A percentile compares a stretch with the other conserved stretches of the same genome.
These are phyloP conservation scores for Entomophthora muscae DNA, from an alignment of 371 early-diverging fungal species.

Conservation along the genomic window DNA sequence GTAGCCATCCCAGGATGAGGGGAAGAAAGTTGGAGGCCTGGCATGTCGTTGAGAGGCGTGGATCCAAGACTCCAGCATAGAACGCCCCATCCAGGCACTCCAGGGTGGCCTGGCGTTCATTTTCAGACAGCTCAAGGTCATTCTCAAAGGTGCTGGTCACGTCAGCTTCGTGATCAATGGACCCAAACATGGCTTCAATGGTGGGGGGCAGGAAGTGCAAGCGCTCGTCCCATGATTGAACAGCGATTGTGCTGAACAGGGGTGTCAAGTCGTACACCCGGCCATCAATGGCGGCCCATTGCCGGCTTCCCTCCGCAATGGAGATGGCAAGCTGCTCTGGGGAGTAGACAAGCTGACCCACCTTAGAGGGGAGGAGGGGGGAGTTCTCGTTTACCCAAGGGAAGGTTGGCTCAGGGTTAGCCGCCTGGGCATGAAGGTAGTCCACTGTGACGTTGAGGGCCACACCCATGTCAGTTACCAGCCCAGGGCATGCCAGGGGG, in stretches of 20 bases:
- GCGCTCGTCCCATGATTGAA: no score
- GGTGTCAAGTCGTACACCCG: constrained; percentile 57
- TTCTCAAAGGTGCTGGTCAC: neutral
- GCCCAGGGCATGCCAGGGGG: constrained; percentile 29
- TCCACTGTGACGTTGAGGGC: no score
- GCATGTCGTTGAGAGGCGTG: constrained; percentile 58
- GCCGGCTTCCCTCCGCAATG: no score
- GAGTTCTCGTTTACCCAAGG: no score
- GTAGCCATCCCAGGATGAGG: no score
- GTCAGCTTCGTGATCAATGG: constrained; percentile 11
- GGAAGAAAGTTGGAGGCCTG: constrained; percentile 76
- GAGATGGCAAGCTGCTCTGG: no score
- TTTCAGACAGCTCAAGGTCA: neutral
- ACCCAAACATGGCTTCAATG: constrained; percentile 1
- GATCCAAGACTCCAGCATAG: constrained; percentile 77
- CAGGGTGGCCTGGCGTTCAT: constrained; percentile 13
- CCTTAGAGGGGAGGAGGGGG: no score
- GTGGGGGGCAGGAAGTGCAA: neutral
- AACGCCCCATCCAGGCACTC: constrained; percentile 69
- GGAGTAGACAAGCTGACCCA: no score
- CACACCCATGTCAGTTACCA: constrained; percentile 26
- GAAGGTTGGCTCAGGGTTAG: no score
- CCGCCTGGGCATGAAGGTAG: no score
- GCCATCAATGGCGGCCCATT: constrained; percentile 49
- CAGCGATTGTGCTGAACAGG: constrained; percentile 25